Evolutionary conservation across 257 asterid genomes (phyloP).

Genomic region (Przewalskia tangutica): DNA sequence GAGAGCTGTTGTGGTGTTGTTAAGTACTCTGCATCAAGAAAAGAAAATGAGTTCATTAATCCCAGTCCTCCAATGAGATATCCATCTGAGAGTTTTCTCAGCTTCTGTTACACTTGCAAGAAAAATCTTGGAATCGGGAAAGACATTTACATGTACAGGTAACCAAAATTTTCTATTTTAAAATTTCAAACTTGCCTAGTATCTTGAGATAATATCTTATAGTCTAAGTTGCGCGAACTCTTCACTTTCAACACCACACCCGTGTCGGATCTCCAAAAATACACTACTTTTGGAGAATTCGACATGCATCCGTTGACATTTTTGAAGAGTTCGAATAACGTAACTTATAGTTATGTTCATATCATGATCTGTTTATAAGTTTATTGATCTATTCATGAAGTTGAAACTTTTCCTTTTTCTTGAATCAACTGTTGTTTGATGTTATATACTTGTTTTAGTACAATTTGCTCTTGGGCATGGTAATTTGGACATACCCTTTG

Average conservation of each 20-base stretch:
- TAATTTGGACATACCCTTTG: background rate
- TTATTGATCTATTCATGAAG: background rate
- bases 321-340: too few species aligned
- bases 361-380: background rate
- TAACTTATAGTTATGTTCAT: background rate
- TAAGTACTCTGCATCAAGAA: conserved; percentile 30
- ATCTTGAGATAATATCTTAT: background rate
- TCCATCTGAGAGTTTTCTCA: conserved; percentile 60
- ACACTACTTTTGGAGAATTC: too few species aligned
- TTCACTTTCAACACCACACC: too few species aligned
- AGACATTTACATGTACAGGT: conserved; percentile 87
- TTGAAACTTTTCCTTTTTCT: too few species aligned
- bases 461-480: background rate
- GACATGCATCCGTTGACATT: too few species aligned
- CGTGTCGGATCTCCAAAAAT: too few species aligned
- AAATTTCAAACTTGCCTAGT: background rate
- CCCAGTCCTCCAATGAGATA: conserved; percentile 29
- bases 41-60: conserved; percentile 7
- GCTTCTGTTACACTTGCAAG: conserved; percentile 69
- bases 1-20: conserved; percentile 63
- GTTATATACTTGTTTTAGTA: background rate
- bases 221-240: too few species aligned
- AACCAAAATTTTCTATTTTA: background rate
- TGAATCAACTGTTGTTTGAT: background rate
- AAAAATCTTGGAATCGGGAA: conserved; percentile 61